Evolutionary conservation across 257 asterid genomes (phyloP), one percentile per base, ranked within the genome.

Genomic region (Nicotiana otophora): DNA sequence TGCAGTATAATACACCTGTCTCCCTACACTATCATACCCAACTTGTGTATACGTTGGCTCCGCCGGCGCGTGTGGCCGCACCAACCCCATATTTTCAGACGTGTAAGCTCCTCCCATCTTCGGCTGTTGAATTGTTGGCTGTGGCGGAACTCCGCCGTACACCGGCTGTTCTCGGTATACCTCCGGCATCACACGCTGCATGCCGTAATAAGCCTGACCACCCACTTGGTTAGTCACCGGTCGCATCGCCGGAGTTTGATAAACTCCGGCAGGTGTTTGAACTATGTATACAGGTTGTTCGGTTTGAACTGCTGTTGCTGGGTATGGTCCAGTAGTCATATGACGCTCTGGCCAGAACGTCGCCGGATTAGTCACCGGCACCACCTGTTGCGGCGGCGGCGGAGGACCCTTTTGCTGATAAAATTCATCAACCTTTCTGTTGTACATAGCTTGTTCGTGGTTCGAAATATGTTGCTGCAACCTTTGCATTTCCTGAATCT

Each of bases 151-250:
- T 68, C 82, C 66, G 20, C 83, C 85, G 53, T 80, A 88, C 23
- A 84, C 75, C 67, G 82, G 85, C 79, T 88, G 89, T 12, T 86
- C 91, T 72, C 91, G 82, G 87, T 82, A 84, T 68, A 81, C 86
- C 48, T 86, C 90, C 5, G 89, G 85, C 9, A 82, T 77, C 78
- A 88, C 30, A 17, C 90, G 81, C 39, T 80, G 89, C 77, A 88
- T 82, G 57, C 91, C 91, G 39, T 86, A 86, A 78, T 77, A 86
- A 3, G 86, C 84, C 55, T 88, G 91, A 64, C 69, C 46, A 34
- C 42, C 63, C 16, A 80, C 76, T 84, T 88, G 91, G 20, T 82
- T 84, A n/a, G 87, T 67, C 12, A 88, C 82, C 36, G 61, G 88
- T 65, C 89, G 69, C 23, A 82, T 42, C 1, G 80, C 53, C 64